Base-by-base conservation (phyloP, 495 filamentous ascomycete genomes). In the Talaromyces thailandensis region DNA sequence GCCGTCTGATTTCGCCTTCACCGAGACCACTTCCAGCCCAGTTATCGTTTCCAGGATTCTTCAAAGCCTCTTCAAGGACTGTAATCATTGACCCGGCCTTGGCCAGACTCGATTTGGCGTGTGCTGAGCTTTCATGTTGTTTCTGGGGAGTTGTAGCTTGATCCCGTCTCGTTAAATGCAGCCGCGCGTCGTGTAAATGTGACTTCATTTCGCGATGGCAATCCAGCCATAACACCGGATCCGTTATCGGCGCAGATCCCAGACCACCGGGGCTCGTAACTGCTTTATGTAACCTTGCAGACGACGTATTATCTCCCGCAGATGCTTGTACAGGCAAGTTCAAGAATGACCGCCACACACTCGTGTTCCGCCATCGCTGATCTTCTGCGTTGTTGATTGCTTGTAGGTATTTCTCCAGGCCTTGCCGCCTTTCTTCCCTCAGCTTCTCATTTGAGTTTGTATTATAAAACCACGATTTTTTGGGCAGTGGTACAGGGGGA, bases 161-260 rank as follows among this genome's bases (percentile, higher is more conserved):
- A 67, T 98, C 93, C 28, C 93, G 76, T 61, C 84, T 75, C 40
- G 87, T 90, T 0, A 98, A 74, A 66, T 84, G 84, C 62, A 90
- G 77, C 24, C 93, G 73, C 50, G 91, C 92, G 64, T 94, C 89
- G 63, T 96, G 92, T 43, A 98, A 78, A 65, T 88, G 83, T 8
- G 76, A 70, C 74, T 96, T 97, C 76, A 96, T 80, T 69, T 96
- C 89, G 8, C 86, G 77, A 67, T 93, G 88, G 62, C 88, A 80
- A 69, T 98, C 95, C 37, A 96, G 77, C 94, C 94, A 98, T 2
- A 89, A 82, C 0, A 83, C 82, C 9, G 93, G 87, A 68, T 97
- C 92, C 11, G 82, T 85, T 25, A 90, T 84, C 37, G 81, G 63
- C 61, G 74, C 64, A 60, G 76, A 66, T 67, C 75, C 69, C 51